Evolutionary conservation across 768 basidiomycete species (phyloP).

Genomic region (Russula brevipes): DNA sequence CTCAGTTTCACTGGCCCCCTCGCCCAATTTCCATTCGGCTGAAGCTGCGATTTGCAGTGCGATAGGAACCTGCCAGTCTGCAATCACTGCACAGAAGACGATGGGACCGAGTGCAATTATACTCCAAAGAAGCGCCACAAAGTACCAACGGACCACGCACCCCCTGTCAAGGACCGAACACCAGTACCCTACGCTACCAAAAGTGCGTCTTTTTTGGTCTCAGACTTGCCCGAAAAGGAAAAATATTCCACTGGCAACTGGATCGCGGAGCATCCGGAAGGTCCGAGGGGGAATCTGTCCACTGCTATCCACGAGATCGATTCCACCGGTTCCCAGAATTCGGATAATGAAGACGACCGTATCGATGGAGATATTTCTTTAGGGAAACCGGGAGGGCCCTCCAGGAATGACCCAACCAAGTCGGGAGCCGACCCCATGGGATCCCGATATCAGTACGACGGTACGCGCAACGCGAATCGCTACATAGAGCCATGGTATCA

Average conservation of each 20-base stretch:
- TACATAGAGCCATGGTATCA: slow-evolving; percentile 56
- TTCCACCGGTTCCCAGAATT: slow-evolving; percentile 21
- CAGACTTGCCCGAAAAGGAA: slow-evolving; percentile 37
- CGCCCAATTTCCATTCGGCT: slow-evolving; percentile 9
- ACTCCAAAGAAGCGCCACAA: slow-evolving; percentile 67
- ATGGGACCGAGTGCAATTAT: slow-evolving; percentile 58
- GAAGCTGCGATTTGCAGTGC: slow-evolving; percentile 40
- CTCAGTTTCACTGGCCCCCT: slow-evolving; percentile 7
- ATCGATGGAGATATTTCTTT: slow-evolving; percentile 14
- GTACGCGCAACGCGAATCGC: slow-evolving; percentile 24
- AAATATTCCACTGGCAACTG: slow-evolving; percentile 28
- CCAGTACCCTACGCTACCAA: slow-evolving; percentile 41
- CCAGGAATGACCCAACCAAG: slow-evolving; percentile 16
- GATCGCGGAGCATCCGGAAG: slow-evolving; percentile 26
- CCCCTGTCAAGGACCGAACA: slow-evolving; percentile 34
- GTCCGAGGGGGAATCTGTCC: slow-evolving; percentile 15
- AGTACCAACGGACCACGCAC: slow-evolving; percentile 41
- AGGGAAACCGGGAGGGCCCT: background rate
- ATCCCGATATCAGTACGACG: slow-evolving; percentile 18
- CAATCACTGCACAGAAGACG: slow-evolving; percentile 56
- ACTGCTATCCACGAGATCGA: slow-evolving; percentile 16
- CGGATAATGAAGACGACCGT: slow-evolving; percentile 23
- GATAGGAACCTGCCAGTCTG: slow-evolving; percentile 68
- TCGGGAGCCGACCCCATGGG: slow-evolving; percentile 1
- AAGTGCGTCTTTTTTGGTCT: slow-evolving; percentile 46